Base-by-base conservation (phyloP, 1,139 yeast species). In the Debaryomycetaceae sp. region DNA sequence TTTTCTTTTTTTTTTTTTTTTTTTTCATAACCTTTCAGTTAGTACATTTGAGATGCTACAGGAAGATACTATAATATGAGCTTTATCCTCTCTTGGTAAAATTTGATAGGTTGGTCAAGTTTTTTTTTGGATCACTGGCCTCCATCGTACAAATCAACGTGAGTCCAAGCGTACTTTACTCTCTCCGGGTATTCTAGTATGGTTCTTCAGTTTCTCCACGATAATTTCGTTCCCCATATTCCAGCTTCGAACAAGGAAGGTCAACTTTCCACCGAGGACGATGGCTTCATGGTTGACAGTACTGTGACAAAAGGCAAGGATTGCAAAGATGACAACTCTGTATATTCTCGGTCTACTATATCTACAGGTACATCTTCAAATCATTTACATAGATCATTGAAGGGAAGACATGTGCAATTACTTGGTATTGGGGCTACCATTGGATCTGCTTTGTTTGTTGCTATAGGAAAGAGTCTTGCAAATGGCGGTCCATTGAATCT, bases 351-450 rank as follows among this genome's bases (percentile, higher is more conserved):
- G 6, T 44, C 52, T 4, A 53, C 61, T 0, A 42, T 40, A 5
- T 54, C 59, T 1, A 50, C 59, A 6, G 38, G 46, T 8, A 55
- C 44, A 6, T 49, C 44, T 24, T 45, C 38, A 8, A 54, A 54
- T 41, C 38, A 41, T 2, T 46, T 61, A 8, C 64, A 61, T 41
- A 42, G 66, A 13, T 50, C 57, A 3, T 52, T 62, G 41, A 50
- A 52, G 41, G 55, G 65, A 24, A 60, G 80, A 52, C 81, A 76
- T 55, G 71, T 76, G 40, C 78, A 75, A 53, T 63, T 76, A 49
- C 68, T 76, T 42, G 80, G 78, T 23, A 74, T 76, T 41, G 77
- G 78, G 40, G 79, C 79, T 5, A 69, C 77, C 43, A 75, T 76
- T 46, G 81, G 81, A 33, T 74, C 75, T 1, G 76, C 71, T 6